Evolutionary conservation across 768 basidiomycete species (phyloP), one percentile per base, ranked within the genome.

Genomic region (Lactarius tabidus): DNA sequence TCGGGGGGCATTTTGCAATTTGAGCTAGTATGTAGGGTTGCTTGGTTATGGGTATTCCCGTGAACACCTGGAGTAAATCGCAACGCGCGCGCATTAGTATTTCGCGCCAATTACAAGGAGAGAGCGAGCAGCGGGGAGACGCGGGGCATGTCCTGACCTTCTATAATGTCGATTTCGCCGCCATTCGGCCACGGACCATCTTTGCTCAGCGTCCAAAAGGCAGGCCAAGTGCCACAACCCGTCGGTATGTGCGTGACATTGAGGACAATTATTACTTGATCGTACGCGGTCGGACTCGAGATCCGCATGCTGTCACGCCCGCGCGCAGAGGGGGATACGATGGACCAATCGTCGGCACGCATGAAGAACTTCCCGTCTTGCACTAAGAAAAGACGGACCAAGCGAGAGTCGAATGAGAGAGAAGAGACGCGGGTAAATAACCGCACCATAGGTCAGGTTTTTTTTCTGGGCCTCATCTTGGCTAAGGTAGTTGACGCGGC

Each of bases 151-250:
- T 51, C 23, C 64, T 51, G 52, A 80, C 84, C 85, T 74, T 87
- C 85, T 26, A 86, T 79, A 62, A 86, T 81, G 71, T 85, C 84
- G 38, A 85, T 82, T 69, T 86, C 85, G 6, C 85, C 85, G n/a
- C 82, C 82, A 3, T 75, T 51, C 0, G 87, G 86, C 86, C 86
- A 88, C 6, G 81, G 84, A 0, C 83, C 82, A 38, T 63, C 56
- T 62, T 69, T 55, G 67, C 83, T 84, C 63, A 82, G 62, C 39
- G 84, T 82, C 86, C 86, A 87, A 71, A 82, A 86, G 1, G 86
- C 85, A 3, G 86, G 85, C 86, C 86, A 88, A 20, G 84, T 84
- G 29, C 71, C 74, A 62, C 83, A 85, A 29, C 86, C 86, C 61
- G 76, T 72, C 1, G 86, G 86, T 84, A 88, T 87, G 71, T 87